Conservation (phyloP, 2,329 filamentous ascomycete genomes). For the Nectriaceae sp. region DNA sequence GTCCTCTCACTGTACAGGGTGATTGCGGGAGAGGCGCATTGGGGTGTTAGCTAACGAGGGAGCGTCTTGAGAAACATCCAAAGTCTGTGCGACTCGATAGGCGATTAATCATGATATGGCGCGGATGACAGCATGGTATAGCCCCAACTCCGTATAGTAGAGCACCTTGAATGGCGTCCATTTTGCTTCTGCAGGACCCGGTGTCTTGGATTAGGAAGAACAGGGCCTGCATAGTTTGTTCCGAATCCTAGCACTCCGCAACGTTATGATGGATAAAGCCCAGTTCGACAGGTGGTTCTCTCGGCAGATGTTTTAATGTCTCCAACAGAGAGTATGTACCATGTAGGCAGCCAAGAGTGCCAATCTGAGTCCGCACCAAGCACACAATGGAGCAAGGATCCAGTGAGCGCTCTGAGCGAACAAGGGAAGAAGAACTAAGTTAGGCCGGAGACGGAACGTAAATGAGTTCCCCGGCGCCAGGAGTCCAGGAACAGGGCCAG, state of each 20-base stretch:
- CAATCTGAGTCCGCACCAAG: not conserved
- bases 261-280: not conserved
- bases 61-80: not conserved
- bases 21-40: not conserved
- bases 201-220: not conserved
- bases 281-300: not conserved
- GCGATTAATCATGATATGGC: too few species aligned
- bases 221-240: not conserved
- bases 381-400: not conserved
- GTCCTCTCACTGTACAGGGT: not conserved
- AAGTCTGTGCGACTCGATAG: not conserved
- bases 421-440: conserved; percentile 1
- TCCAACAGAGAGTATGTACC: not conserved
- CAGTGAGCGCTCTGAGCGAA: not conserved
- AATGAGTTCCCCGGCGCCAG: conserved; percentile 14
- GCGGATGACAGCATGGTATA: too few species aligned
- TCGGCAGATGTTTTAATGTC: conserved; percentile 1
- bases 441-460: conserved; percentile 5
- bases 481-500: not conserved
- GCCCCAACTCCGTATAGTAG: too few species aligned
- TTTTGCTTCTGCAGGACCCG: not conserved
- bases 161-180: too few species aligned
- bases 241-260: too few species aligned
- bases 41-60: not conserved
- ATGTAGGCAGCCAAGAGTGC: not conserved